Evolutionary conservation across 192 early-diverging fungal species (phyloP).

Genomic region (Cladochytrium replicatum): DNA sequence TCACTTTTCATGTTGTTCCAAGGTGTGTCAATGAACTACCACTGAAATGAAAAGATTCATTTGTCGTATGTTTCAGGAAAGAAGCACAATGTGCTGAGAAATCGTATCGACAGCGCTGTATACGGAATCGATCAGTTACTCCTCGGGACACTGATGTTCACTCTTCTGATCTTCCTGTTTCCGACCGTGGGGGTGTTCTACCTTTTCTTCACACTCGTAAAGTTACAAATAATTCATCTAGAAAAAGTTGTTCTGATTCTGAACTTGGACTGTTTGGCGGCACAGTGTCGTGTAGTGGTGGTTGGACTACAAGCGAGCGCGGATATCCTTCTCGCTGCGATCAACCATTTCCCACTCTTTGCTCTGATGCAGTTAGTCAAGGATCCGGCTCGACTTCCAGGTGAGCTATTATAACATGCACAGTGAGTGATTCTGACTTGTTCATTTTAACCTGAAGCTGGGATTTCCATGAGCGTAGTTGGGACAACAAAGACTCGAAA

Average conservation of each 20-base stretch:
- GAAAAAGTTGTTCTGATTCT: background rate
- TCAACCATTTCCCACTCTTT: conserved; percentile 97
- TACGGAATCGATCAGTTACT: conserved; percentile 93
- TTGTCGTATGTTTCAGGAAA: conserved; percentile 41
- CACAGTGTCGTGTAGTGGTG: conserved; percentile 65
- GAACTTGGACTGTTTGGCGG: background rate
- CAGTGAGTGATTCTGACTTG: conserved; percentile 3
- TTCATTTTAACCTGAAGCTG: background rate
- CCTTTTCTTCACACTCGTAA: conserved; percentile 73
- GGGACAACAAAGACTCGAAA: background rate
- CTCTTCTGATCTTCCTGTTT: conserved; percentile 84
- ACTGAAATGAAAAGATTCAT: conserved; percentile 1
- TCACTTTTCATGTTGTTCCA: conserved; percentile 89
- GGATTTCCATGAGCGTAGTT: conserved; percentile 20
- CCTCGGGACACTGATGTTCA: conserved; percentile 88
- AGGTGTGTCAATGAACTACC: conserved; percentile 40
- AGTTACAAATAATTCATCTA: background rate
- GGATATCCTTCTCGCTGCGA: conserved; percentile 76
- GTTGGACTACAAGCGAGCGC: conserved; percentile 68
- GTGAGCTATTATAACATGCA: conserved; percentile 34
- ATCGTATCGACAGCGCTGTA: conserved; percentile 86
- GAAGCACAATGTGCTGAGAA: conserved; percentile 76
- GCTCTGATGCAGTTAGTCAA: conserved; percentile 81
- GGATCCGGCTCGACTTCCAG: conserved; percentile 79
- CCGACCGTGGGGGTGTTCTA: conserved; percentile 95